Evolutionary conservation across 2,329 filamentous ascomycete species (phyloP), one percentile per base, ranked within the genome.

Genomic region (Mariannaea elegans): DNA sequence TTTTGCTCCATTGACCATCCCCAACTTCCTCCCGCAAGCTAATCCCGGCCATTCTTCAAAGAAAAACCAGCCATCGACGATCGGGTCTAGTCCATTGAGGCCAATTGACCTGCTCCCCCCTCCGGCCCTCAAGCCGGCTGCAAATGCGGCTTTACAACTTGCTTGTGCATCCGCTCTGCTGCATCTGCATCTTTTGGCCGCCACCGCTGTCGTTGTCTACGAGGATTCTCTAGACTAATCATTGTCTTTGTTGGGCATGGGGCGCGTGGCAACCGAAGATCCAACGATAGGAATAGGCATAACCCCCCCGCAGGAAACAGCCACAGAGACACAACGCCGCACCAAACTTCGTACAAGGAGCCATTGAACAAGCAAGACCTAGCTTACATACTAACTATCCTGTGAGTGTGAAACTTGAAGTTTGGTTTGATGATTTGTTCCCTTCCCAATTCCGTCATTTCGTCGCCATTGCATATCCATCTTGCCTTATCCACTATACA

Each of bases 241-340:
- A 8, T 36, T 53, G 21, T 34, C n/a, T 45, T 14, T 44, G 46
- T 56, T 29, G 54, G 63, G 52, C 61, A 62, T 62, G 63, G 61
- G 63, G 56, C 48, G 51, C 46, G 55, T 57, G 52, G 27, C 45
- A 51, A 53, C 44, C 42, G 63, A 44, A 61, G 60, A 61, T 61
- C 42, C 59, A 56, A n/a, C 55, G 62, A 64, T 65, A 63, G 54
- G 41, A 38, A 47, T 41, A 47, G 50, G 18, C 24, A 41, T 31
- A 18, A 44, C 45, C 50, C 53, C 51, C 56, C 49, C 52, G 38
- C 57, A 65, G 38, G 16, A 23, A 24, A 58, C 36, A 50, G 52
- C 38, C 52, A 45, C 29, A 36, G 8, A 36, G 9, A 36, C 32
- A 34, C 32, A 34, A 34, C 14, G 9, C 32, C 5, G 32, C 7